Base-by-base conservation (phyloP, 257 asterid species). In the Scutellaria baicalensis region DNA sequence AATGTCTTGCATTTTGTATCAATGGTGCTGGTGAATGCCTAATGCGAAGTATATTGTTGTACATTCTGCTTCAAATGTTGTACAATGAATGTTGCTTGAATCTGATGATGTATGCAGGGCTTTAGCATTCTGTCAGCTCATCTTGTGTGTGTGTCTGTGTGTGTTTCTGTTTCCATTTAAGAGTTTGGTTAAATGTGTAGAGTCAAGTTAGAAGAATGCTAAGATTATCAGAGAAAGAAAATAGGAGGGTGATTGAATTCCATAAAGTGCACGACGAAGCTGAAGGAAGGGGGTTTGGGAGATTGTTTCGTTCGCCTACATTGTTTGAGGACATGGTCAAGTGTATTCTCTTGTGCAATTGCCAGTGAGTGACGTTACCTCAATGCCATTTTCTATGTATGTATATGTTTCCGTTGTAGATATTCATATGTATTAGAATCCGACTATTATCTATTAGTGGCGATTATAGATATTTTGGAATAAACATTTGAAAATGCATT, bases 271-370 rank as follows among this genome's bases (percentile, higher is more conserved):
- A 81, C n/a, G 65, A 69, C 43, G 77, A 83, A 77, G 92, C 96
- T 2, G 81, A 84, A 69, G 71, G 44, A 66, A 80, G 76, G 71
- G 90, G 89, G 17, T 84, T 89, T 21, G 96, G 97, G 18, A 84
- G 97, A 82, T 72, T 92, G 49, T 87, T 92, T 16, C 83, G 96
- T 14, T 92, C 97, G 6, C 97, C 97, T 17, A 87, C 95, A 0
- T 84, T 92, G 90, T 89, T 92, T 70, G 97, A 92, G 79, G 97
- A 92, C 79, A 89, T 92, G 93, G 78, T 92, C 47, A 87, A 92
- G 78, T 92, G 96, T 73, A 73, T 89, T 17, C 90, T 92, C 83
- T 82, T 92, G 66, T 92, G 97, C 89, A 92, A 92, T 81, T 91
- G 97, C 95, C 97, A 89, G 97, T 89, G 78, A 85, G 97, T 87